Evolutionary conservation across 495 filamentous ascomycete genomes (phyloP).

Genomic region (Cenococcum geophilum): DNA sequence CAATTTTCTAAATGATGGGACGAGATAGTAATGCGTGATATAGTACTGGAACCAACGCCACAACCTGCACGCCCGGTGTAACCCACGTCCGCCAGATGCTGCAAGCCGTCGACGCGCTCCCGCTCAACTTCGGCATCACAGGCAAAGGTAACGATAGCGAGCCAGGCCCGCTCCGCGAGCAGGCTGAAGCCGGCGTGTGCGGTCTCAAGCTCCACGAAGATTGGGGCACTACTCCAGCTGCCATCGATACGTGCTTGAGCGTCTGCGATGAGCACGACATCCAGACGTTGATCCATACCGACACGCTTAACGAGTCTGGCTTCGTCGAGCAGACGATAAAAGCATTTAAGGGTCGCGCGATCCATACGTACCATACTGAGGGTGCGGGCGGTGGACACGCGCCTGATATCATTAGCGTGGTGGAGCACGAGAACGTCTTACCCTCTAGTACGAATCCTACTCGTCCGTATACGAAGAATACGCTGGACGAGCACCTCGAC

Average conservation of each 20-base stretch:
- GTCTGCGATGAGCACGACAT: constrained; percentile 90
- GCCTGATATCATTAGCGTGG: constrained; percentile 92
- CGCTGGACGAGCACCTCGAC: constrained; percentile 93
- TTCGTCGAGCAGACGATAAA: constrained; percentile 91
- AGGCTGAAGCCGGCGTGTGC: constrained; percentile 75
- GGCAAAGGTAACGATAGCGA: constrained; percentile 91
- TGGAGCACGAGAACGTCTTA: constrained; percentile 86
- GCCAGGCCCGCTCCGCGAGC: constrained; percentile 66
- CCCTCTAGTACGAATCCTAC: constrained; percentile 93
- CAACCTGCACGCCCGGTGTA: constrained; percentile 86
- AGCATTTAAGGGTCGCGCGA: constrained; percentile 82
- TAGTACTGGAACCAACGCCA: constrained; percentile 89
- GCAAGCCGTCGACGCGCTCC: constrained; percentile 79
- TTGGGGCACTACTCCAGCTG: constrained; percentile 89
- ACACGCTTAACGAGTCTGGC: constrained; percentile 95
- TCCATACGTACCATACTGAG: constrained; percentile 98
- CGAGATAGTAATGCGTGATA: constrained; percentile 15
- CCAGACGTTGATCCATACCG: constrained; percentile 94
- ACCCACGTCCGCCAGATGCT: constrained; percentile 89
- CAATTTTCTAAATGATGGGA: neutral
- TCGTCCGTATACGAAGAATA: constrained; percentile 85
- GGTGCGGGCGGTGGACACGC: constrained; percentile 95
- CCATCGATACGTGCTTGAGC: constrained; percentile 80
- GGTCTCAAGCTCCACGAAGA: constrained; percentile 97
- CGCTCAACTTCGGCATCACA: constrained; percentile 88